phyloP scores from a whole-genome alignment of 1,284 basidiomycete genomes.

The Moesziomyces aphidis region DNA sequence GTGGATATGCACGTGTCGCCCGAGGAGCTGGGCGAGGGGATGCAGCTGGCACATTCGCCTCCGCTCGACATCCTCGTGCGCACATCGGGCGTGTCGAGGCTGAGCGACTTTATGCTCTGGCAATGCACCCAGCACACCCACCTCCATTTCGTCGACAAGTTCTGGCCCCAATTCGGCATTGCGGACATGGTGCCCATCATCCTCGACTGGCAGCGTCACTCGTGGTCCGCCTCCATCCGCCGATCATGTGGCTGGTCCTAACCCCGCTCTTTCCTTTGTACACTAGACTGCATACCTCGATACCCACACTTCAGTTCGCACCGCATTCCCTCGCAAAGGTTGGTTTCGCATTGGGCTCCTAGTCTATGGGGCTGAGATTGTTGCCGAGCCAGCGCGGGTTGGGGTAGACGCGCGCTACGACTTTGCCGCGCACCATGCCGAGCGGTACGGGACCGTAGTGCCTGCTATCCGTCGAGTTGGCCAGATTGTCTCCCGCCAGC shows the following conservation, averaged over 20 bases:
- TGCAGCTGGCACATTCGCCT: constrained; percentile 75
- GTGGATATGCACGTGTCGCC: constrained; percentile 15
- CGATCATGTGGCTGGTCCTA: constrained; percentile 27
- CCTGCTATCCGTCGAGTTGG: constrained; percentile 85
- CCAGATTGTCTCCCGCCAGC: constrained; percentile 90
- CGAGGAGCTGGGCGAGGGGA: constrained; percentile 24
- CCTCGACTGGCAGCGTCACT: constrained; percentile 80
- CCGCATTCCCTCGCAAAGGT: neutral
- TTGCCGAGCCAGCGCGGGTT: constrained; percentile 37
- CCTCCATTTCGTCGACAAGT: constrained; percentile 88
- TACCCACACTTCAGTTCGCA: neutral
- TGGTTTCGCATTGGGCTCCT: neutral
- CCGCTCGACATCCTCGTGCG: constrained; percentile 91
- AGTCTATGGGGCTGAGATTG: constrained; percentile 19
- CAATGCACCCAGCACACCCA: constrained; percentile 85
- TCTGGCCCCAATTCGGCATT: constrained; percentile 95
- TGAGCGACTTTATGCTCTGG: constrained; percentile 95
- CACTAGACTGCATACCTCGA: neutral
- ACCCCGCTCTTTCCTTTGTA: neutral
- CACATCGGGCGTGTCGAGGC: constrained; percentile 88
- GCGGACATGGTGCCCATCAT: constrained; percentile 86
- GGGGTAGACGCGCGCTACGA: constrained; percentile 74
- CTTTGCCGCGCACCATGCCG: constrained; percentile 80
- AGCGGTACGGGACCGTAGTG: constrained; percentile 91
- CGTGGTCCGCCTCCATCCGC: constrained; percentile 22